Conservation (phyloP, 306 rosid species). For the Trifolium pratense region DNA sequence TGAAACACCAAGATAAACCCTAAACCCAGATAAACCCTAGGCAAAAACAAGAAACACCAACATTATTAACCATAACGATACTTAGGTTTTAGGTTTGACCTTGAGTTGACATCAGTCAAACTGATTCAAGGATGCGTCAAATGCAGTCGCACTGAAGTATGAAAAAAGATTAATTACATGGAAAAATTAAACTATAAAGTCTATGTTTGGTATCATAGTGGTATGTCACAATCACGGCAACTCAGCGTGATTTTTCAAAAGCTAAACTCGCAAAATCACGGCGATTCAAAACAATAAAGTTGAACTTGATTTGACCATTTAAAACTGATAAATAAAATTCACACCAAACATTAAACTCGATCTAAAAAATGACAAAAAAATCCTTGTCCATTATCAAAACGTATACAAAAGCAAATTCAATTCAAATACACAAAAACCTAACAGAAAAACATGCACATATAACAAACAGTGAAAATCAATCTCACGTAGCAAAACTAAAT, state of each 20-base stretch:
- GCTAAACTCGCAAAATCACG: too few relatives aligned
- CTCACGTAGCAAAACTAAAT: neutral
- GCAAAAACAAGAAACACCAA: neutral
- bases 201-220: too few relatives aligned
- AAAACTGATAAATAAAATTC: neutral
- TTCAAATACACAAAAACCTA: neutral
- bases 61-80: neutral
- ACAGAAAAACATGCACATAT: neutral
- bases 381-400: neutral
- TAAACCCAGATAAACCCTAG: conserved; percentile 2
- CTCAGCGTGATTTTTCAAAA: too few relatives aligned
- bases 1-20: too few relatives aligned
- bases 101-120: conserved; percentile 11
- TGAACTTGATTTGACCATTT: conserved; percentile 34
- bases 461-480: neutral
- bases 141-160: neutral
- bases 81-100: neutral
- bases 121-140: neutral
- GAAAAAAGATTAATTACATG: too few relatives aligned
- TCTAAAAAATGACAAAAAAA: conserved; percentile 4
- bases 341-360: conserved; percentile 8
- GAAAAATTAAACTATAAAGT: too few relatives aligned
- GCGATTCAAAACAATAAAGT: neutral
- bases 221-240: too few relatives aligned
- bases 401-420: neutral